phyloP scores from a whole-genome alignment of 202 grass and related monocot genomes.

The Setaria italica region DNA sequence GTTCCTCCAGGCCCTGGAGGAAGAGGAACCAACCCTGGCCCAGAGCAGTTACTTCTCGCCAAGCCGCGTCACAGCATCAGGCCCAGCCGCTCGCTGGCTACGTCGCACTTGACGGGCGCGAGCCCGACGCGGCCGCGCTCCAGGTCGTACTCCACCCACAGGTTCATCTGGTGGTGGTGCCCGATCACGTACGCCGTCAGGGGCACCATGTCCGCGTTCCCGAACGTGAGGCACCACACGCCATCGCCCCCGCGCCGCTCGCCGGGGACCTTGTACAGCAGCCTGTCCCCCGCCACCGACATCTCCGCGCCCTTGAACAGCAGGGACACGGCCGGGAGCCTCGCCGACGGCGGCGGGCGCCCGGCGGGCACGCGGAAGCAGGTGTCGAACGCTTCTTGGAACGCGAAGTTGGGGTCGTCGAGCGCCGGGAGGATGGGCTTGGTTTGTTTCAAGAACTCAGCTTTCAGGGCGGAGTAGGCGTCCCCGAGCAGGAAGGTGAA shows the following conservation, averaged over 20 bases:
- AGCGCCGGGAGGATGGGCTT: conserved; percentile 54
- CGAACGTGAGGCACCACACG: conserved; percentile 97
- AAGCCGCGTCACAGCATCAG: conserved; percentile 58
- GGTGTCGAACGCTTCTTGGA: conserved; percentile 80
- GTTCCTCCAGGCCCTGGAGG: background rate
- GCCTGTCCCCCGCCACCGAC: conserved; percentile 65
- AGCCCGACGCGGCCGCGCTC: conserved; percentile 87
- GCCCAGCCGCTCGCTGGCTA: conserved; percentile 84
- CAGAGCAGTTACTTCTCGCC: background rate
- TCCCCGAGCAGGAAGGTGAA: conserved; percentile 94
- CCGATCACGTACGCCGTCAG: conserved; percentile 93
- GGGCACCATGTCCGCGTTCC: conserved; percentile 88
- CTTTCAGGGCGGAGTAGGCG: conserved; percentile 70
- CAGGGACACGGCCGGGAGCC: conserved; percentile 65
- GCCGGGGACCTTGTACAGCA: conserved; percentile 80
- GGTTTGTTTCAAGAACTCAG: conserved; percentile 71
- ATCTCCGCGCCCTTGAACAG: conserved; percentile 81
- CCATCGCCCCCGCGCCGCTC: conserved; percentile 67
- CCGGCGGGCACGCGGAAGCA: conserved; percentile 76
- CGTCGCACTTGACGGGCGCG: conserved; percentile 81
- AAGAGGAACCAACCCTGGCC: background rate
- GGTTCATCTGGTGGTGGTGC: conserved; percentile 98
- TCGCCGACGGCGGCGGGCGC: background rate
- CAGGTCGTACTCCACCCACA: conserved; percentile 98
- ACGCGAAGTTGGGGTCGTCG: conserved; percentile 68